Evolutionary conservation across 306 rosid genomes (phyloP).

Genomic region (Crataegus laevigata): DNA sequence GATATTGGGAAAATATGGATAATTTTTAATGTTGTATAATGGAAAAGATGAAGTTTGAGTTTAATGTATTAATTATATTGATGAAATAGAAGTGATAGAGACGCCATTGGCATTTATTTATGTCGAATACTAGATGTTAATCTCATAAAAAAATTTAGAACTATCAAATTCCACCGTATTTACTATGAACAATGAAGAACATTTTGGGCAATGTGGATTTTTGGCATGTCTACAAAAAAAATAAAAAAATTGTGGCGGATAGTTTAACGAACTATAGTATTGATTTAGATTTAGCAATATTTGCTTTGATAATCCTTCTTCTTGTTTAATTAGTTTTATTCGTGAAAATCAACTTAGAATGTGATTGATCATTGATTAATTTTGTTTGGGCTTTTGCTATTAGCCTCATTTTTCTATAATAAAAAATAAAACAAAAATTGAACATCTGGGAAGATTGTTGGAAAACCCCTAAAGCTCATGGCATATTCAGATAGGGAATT

Average conservation of each 20-base stretch:
- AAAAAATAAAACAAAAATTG: no score
- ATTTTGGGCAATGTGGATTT: not conserved
- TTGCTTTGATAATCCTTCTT: no score
- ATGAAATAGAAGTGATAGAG: not conserved
- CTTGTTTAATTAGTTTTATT: no score
- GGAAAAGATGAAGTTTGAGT: not conserved
- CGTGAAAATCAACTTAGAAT: no score
- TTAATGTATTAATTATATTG: not conserved
- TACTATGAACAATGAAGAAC: not conserved
- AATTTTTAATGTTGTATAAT: no score
- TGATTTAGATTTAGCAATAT: no score
- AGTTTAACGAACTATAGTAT: no score
- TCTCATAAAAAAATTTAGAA: not conserved
- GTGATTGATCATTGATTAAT: no score
- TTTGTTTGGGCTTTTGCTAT: no score
- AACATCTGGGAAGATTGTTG: not conserved
- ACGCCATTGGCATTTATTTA: not conserved
- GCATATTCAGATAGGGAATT: not conserved
- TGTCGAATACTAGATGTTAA: not conserved
- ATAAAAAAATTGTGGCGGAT: no score
- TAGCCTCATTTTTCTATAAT: no score
- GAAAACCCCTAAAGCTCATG: not conserved
- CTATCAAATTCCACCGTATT: not conserved
- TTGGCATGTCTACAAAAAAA: no score
- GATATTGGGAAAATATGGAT: not conserved